A percentile compares a stretch with the other conserved stretches of the same genome.
Evolutionary conservation across 2,329 filamentous ascomycete genomes (phyloP).

Genomic region (Epichloe gansuensis): DNA sequence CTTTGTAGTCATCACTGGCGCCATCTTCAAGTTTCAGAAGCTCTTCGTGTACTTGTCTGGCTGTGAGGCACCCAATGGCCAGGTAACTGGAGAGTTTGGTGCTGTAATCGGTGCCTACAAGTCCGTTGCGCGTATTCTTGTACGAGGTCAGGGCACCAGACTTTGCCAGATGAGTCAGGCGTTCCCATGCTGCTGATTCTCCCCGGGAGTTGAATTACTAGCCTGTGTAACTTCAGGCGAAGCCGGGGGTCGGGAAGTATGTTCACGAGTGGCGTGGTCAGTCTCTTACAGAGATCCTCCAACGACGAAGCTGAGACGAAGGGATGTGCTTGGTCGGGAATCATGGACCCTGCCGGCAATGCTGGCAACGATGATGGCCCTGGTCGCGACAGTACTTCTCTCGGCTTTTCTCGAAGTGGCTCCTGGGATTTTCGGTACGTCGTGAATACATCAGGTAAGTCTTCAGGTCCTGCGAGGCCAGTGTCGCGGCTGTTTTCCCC

Average conservation of each 20-base stretch:
- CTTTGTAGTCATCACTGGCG: conserved; percentile 24
- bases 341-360: conserved; percentile 33
- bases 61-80: conserved; percentile 59
- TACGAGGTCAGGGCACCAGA: conserved; percentile 51
- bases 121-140: conserved; percentile 58
- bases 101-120: conserved; percentile 58
- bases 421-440: conserved; percentile 62
- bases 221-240: conserved; percentile 42
- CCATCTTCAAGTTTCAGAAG: conserved; percentile 60
- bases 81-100: conserved; percentile 68
- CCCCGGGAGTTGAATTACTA: conserved; percentile 60
- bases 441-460: conserved; percentile 66
- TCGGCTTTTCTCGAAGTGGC: conserved; percentile 53
- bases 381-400: conserved; percentile 42
- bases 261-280: conserved; percentile 45
- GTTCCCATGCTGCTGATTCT: conserved; percentile 44
- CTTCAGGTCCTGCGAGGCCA: conserved; percentile 39
- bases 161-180: conserved; percentile 48
- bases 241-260: conserved; percentile 39
- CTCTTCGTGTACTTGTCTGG: conserved; percentile 58
- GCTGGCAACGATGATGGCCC: conserved; percentile 39
- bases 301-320: conserved; percentile 50
- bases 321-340: conserved; percentile 47
- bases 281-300: conserved; percentile 37
- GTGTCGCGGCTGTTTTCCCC: conserved; percentile 47